Evolutionary conservation across 2,329 filamentous ascomycete genomes (phyloP), one percentile per base, ranked within the genome.

Genomic region (Ascochyta lentis): DNA sequence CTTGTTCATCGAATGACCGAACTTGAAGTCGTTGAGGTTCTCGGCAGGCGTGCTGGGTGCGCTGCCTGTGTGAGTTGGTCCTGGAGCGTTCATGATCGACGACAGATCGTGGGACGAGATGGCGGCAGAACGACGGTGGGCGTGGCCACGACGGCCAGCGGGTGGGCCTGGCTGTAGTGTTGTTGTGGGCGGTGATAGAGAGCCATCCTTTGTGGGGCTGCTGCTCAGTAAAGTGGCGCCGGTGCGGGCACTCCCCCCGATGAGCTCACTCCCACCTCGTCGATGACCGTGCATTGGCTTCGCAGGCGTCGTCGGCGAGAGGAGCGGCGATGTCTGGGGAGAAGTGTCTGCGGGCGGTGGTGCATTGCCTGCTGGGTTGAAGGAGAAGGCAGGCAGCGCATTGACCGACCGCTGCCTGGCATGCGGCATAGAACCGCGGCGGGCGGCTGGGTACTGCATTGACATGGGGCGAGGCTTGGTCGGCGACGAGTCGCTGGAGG

Each of bases 71-170:
- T 81, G 61, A 78, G 81, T 77, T 41, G 81, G 78, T 15, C 82
- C 72, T 44, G 82, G 81, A 16, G 86, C 84, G 48, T 86, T 85
- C 62, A 93, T 80, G 31, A 92, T 87, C 35, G 84, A 80, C 10
- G 87, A 86, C 22, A 96, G 77, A 69, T 97, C 93, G 69, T 94
- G 90, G 54, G 87, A 90, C 1, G 92, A 96, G 46, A 97, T 87
- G 4, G 91, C 90, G 57, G 78, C 83, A 24, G 93, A 96, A 57
- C 94, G 86, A 56, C 91, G 86, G 72, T 97, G 93, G 16, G 85
- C 86, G 75, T 96, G 91, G 15, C 89, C 87, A 64, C 90, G 84
- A 58, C 87, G 83, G 49, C 81, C 78, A 29, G 78, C 77, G 38
- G 85, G 79, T 27, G 80, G 80, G 8, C 79, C 80, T 31, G 79